Evolutionary conservation across 257 asterid genomes (phyloP).

Genomic region (Plectranthus barbatus): DNA sequence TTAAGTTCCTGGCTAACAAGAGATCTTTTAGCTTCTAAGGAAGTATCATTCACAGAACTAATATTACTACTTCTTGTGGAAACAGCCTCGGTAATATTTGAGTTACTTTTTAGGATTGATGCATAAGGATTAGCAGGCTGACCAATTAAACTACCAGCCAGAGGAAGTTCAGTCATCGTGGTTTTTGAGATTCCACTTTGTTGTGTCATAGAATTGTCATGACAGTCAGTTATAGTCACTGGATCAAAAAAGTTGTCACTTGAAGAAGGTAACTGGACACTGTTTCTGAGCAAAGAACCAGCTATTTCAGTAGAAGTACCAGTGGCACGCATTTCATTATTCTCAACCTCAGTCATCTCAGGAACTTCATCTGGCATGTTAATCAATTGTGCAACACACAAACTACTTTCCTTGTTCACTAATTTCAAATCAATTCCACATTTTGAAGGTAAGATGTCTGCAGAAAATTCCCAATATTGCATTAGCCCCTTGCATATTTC

Average conservation of each 20-base stretch:
- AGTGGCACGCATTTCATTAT: conserved; percentile 25
- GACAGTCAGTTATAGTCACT: conserved; percentile 15
- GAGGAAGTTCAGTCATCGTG: conserved; percentile 11
- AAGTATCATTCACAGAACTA: conserved; percentile 20
- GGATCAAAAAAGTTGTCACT: conserved; percentile 9
- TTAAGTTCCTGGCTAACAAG: conserved; percentile 14
- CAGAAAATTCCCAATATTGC: conserved; percentile 55
- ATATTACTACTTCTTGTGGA: conserved; percentile 13
- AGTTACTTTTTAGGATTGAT: conserved; percentile 23
- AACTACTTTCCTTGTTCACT: conserved; percentile 18
- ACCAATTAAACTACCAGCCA: conserved; percentile 20
- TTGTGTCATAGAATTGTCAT: conserved; percentile 1
- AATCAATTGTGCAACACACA: conserved; percentile 12
- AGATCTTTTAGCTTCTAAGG: conserved; percentile 15
- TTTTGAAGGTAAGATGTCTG: conserved; percentile 18
- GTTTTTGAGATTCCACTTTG: conserved; percentile 9
- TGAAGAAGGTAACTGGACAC: conserved; percentile 8
- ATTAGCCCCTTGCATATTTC: conserved; percentile 63
- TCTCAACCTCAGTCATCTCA: conserved; percentile 24
- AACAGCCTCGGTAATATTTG: conserved; percentile 23
- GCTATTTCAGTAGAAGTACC: conserved; percentile 13
- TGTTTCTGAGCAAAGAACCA: not conserved
- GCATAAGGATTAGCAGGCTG: conserved; percentile 23
- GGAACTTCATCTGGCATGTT: conserved; percentile 21
- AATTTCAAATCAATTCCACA: conserved; percentile 26